Evolutionary conservation across 345 rosid genomes (phyloP), one percentile per base, ranked within the genome.

Genomic region (Capsella bursapastoris): DNA sequence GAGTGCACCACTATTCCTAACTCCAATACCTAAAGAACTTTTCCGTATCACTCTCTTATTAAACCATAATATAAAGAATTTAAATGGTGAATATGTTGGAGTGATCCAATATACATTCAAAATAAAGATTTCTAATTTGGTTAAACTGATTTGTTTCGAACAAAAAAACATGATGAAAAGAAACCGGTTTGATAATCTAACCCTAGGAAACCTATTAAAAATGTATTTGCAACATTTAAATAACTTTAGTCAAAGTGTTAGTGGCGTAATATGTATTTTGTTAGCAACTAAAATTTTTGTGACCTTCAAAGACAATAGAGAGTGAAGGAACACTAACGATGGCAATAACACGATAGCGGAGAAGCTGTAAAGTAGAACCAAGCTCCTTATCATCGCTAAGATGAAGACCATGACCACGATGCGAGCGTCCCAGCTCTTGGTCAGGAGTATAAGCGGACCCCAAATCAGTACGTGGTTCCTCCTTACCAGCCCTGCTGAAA

Each of bases 1-100:
- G 97, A 89, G 69, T 89, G 97, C 22, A 86, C 88, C 35, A 89
- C 70, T 29, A 89, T 89, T 58, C 97, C 95, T 38, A 89, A 0
- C 81, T 91, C 97, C 47, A 91, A 35, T 6, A 90, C 92, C 92
- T 80, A 50, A 25, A n/a, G n/a, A n/a, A n/a, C 31, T 31, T 32
- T 63, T 72, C 10, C 35, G 6, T 37, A 37, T 13, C 11, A 8
- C 4, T n/a, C 50, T 29, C 16, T 25, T 31, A 67, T 35, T 18
- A 14, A 31, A 7, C n/a, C 40, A 66, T 35, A 15, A 2, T 8
- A 8, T 8, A 8, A 2, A 8, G 41, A 10, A 2, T 37, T 37
- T 8, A 0, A 37, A 37, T 8, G 9, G 41, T 37, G 8, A 37
- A 37, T 37, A 37, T 37, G 9, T 37, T 37, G 41, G 41, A 37